Percentiles rank a stretch among this genome's conserved stretches.
phyloP scores from a whole-genome alignment of 2,329 filamentous ascomycete species.

The Fusarium torreyae region DNA sequence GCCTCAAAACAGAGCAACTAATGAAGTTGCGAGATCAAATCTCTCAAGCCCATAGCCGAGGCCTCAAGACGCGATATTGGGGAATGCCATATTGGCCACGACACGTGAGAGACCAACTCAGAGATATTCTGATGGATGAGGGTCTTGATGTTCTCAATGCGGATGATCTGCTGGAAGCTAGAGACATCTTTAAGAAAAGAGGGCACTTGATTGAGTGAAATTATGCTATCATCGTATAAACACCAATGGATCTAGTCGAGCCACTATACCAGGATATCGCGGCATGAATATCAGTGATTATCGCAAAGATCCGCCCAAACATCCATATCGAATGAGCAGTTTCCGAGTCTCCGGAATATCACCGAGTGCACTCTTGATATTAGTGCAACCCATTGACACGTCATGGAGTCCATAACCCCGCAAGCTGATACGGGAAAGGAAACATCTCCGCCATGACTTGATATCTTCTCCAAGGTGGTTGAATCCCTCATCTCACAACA shows the following conservation, averaged over 20 bases:
- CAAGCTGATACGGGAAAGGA: conserved; percentile 41
- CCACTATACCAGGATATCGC: neutral
- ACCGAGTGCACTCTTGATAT: conserved; percentile 42
- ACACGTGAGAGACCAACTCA: conserved; percentile 67
- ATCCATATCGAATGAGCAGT: conserved; percentile 15
- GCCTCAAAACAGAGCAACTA: conserved; percentile 62
- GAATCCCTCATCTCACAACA: conserved; percentile 15
- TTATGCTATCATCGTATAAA: neutral
- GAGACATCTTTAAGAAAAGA: conserved; percentile 26
- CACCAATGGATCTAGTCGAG: neutral
- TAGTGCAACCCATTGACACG: conserved; percentile 35
- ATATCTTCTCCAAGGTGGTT: conserved; percentile 4
- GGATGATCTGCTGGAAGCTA: conserved; percentile 67
- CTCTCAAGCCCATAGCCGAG: conserved; percentile 64
- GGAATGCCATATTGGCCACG: conserved; percentile 71
- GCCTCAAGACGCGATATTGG: conserved; percentile 74
- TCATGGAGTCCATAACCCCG: conserved; percentile 46
- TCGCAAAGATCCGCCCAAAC: conserved; percentile 7
- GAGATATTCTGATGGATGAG: conserved; percentile 68
- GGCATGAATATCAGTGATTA: conserved; percentile 12
- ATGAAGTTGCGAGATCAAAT: conserved; percentile 62
- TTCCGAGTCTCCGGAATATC: conserved; percentile 52
- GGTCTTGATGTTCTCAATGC: conserved; percentile 74
- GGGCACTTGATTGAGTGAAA: conserved; percentile 9
- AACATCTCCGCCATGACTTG: conserved; percentile 35